Base-by-base conservation (phyloP, 768 basidiomycete species). In the Suillus clintonianus region DNA sequence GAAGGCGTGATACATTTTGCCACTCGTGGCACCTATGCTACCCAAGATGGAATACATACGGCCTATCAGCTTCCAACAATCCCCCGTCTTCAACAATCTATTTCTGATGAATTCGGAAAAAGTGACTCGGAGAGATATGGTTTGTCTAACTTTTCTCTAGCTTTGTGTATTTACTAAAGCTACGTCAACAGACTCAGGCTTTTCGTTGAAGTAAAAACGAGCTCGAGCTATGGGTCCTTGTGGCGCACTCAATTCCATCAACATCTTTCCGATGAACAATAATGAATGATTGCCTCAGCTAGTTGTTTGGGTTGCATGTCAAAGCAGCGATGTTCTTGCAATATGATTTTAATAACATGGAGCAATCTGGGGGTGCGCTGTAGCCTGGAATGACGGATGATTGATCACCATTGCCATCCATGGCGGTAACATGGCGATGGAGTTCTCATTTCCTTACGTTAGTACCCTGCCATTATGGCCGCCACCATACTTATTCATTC, bases 1-100 rank as follows among this genome's bases (percentile, higher is more conserved):
- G 24, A 11, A 22, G 34, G 47, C 30, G 45, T 60, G 6, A 59
- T 63, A 36, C 62, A 39, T 45, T 63, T 63, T 60, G 62, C 62
- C 3, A 15, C 62, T 32, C 59, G 59, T 27, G 30, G 36, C 22
- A 41, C 54, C 8, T n/a, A n/a, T 53, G 19, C 19, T 5, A n/a
- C 37, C 8, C 30, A 41, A 5, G 41, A 62, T 42, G 51, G 41
- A 30, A 22, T 22, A 36, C 24, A 42, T 60, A 34, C 19, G 8
- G 42, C 13, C 17, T 48, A 61, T 39, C 62, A 60, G 24, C 24
- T 22, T 37, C 47, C 42, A 9, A 8, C 48, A 50, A 51, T 37
- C 36, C 60, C 34, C 22, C 47, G 42, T 32, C 27, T 1, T 30
- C 27, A 32, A 51, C 37, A 41, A 34, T 30, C 15, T 36, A 19